These are phyloP conservation scores for Heliamphora pulchella DNA, from an alignment of 179 eudicot genomes.

Conservation along the genomic window DNA sequence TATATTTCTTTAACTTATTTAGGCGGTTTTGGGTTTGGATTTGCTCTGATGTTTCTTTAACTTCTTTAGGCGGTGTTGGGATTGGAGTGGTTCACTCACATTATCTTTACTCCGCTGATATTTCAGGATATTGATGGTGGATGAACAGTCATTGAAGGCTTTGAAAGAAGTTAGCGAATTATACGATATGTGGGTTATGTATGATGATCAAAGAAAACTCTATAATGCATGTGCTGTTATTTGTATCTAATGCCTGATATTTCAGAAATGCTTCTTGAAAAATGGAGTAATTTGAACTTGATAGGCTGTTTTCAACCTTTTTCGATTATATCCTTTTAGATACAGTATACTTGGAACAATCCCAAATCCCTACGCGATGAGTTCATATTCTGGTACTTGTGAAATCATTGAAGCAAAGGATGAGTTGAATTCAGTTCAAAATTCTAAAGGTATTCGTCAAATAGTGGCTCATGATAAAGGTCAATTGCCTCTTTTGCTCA, in stretches of 20 bases:
- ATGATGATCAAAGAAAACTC: not conserved
- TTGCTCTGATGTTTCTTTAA: not conserved
- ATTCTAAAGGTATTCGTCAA: slow-evolving; percentile 25
- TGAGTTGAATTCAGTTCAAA: slow-evolving; percentile 31
- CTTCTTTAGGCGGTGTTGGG: not conserved
- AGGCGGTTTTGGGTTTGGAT: no score
- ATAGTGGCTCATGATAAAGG: slow-evolving; percentile 36
- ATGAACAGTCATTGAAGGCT: not conserved
- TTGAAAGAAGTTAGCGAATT: not conserved
- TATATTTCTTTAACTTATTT: not conserved
- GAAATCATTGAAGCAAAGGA: slow-evolving; percentile 78
- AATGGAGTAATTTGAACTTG: not conserved
- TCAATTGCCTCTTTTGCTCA: slow-evolving; percentile 33
- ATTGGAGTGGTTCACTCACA: slow-evolving; percentile 7
- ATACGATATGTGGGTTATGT: not conserved
- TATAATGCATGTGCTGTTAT: slow-evolving; percentile 1
- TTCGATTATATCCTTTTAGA: not conserved
- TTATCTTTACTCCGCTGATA: not conserved
- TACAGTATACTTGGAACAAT: not conserved
- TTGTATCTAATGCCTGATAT: slow-evolving; percentile 10
- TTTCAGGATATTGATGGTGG: slow-evolving; percentile 21
- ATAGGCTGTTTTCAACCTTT: not conserved
- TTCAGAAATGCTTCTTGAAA: not conserved
- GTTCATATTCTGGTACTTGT: slow-evolving; percentile 46
- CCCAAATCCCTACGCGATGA: slow-evolving; percentile 24